These are phyloP conservation scores for Vitis rotundifolia DNA, from an alignment of 164 flowering plant genomes.

Conservation along the genomic window DNA sequence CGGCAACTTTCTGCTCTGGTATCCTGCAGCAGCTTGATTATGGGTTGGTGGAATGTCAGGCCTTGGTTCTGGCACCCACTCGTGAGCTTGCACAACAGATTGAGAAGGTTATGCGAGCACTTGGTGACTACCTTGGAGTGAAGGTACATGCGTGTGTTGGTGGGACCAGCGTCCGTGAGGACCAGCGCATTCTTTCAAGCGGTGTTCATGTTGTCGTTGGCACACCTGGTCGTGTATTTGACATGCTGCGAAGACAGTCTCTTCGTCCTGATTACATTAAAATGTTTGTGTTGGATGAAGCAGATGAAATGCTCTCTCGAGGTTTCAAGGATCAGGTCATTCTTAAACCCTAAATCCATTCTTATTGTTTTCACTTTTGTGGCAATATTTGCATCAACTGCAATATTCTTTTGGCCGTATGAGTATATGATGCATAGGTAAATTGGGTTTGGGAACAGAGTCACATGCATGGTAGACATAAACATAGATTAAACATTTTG, in stretches of 20 bases:
- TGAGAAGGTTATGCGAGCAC: constrained; percentile 77
- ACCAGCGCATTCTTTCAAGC: constrained; percentile 46
- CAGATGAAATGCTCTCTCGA: constrained; percentile 71
- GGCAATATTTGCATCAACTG: background rate
- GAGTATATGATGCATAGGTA: too few species aligned
- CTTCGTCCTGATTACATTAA: constrained; percentile 54
- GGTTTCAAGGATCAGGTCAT: constrained; percentile 70
- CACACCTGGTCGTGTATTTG: constrained; percentile 71
- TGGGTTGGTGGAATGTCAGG: constrained; percentile 51
- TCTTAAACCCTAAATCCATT: background rate
- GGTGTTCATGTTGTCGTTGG: constrained; percentile 77
- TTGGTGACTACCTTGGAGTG: constrained; percentile 70
- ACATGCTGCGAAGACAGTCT: constrained; percentile 56
- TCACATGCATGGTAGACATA: too few species aligned
- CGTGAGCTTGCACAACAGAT: constrained; percentile 76
- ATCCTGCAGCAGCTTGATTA: constrained; percentile 64
- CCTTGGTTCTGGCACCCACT: constrained; percentile 70
- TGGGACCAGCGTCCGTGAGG: constrained; percentile 69
- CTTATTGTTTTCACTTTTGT: background rate
- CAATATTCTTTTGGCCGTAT: background rate
- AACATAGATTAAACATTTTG: too few species aligned
- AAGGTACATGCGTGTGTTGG: constrained; percentile 80
- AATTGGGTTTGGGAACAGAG: too few species aligned
- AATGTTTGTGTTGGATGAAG: constrained; percentile 68
- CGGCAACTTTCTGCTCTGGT: constrained; percentile 76